Base-by-base conservation (phyloP, 2,329 filamentous ascomycete genomes). In the Colletotrichum sp. region DNA sequence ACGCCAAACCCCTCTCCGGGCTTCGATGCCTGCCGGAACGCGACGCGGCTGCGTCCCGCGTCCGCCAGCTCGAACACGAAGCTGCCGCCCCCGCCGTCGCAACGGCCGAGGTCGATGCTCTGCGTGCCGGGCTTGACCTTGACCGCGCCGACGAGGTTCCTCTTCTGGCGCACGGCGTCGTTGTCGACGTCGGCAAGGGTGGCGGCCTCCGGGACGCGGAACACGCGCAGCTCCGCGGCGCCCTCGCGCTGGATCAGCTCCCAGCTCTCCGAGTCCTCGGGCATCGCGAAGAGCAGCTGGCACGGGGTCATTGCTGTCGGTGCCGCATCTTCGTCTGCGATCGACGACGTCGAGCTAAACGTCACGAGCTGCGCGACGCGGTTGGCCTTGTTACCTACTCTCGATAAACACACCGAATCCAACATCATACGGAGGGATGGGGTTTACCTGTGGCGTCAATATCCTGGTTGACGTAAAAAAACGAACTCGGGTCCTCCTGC, bases 401-500 rank as follows among this genome's bases (percentile, higher is more conserved):
- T 30, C 18, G 18, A n/a, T 16, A 1, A 64, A 21, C 21, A 39
- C 36, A 6, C 44, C 44, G 0, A 2, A 2, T 26, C 28, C 18
- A 3, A 32, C 8, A 36, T 32, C 6, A 44, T 2, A 28, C 7
- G 13, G 3, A 32, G 24, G 8, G 32, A 30, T 5, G 67, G 10
- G 15, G 3, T 30, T 62, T 67, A 76, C 75, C 75, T 44, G 75
- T 55, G 52, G 75, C 75, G 62, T 75, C 75, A 32, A 75, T 75
- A 28, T 76, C 75, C 30, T 76, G 75, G 39, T 76, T 76, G 60
- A 76, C 75, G 71, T 76, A 76, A 60, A 76, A 76, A n/a, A 76
- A 76, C n/a, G 71, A 62, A 18, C 71, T 75, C 52, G 75, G 75
- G 26, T 76, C 75, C 30, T 74, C 75, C 49, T 71, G 75, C 52